Base-by-base conservation (phyloP, 495 filamentous ascomycete species). In the Penicillium subrubescens region DNA sequence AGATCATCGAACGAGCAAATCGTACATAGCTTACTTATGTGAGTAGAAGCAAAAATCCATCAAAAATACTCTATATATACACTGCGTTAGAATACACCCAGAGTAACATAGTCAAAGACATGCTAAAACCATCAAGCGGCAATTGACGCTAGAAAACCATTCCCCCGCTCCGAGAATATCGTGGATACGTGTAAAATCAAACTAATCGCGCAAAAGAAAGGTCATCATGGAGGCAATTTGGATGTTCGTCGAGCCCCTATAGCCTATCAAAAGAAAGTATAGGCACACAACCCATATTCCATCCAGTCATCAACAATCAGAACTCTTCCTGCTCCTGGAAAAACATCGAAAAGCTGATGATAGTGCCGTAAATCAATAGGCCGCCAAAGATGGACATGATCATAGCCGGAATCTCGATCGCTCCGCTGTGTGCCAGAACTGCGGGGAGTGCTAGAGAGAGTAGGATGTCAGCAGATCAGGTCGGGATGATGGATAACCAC, bases 251-350 rank as follows among this genome's bases (percentile, higher is more conserved):
- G 29, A 59, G 46, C n/a, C 31, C 25, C 51, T 19, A 50, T 37
- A 21, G 19, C 25, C 27, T n/a, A 53, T 6, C 21, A 53, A 59
- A 23, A 8, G 17, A 48, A 25, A 29, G 25, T 17, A 35, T 51
- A n/a, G 29, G 34, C 29, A 57, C 29, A 57, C 39, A 48, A 43
- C 53, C 57, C 34, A 31, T 23, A 52, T 51, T 50, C 29, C 19
- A 59, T 27, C 46, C 31, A n/a, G 29, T 63, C 33, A 52, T 41
- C 41, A 19, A 19, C 59, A n/a, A 64, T 77, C 65, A 88, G 69
- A 92, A 99, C 67, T 97, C 95, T 66, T 94, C 87, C 80, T 97
- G 92, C 75, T 97, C 93, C 75, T 93, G 89, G 84, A 99, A 99
- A 81, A 98, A 98, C 92, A 96, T 92, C 43, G 87, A 89, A 79